Evolutionary conservation across 768 basidiomycete genomes (phyloP), one percentile per base, ranked within the genome.

Genomic region (Tricholoma terreum): DNA sequence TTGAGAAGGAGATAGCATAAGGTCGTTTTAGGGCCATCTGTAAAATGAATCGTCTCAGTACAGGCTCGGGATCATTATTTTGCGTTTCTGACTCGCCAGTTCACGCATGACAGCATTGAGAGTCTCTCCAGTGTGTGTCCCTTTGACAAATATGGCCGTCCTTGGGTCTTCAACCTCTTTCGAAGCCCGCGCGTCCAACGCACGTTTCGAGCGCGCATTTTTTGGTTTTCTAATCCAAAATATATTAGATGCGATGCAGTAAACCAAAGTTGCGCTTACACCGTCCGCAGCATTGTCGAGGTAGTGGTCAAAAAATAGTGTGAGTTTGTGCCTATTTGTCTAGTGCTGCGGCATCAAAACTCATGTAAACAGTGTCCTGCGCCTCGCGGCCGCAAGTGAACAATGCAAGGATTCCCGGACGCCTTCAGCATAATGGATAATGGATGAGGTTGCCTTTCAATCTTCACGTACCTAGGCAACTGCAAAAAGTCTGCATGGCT

Each of bases 21-120:
- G 97, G 96, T 56, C 90, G 88, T 72, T 98, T 98, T 59, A 98
- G 81, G 2, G 92, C 86, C 87, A 95, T 94, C 95, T 97, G 54
- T 15, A 52, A 56, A 1, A 58, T 17, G 10, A 36, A 52, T 34
- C 52, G n/a, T 50, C 15, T 27, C 6, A 19, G 38, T n/a, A 19
- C 30, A 30, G 15, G 2, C 8, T 21, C 17, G 17, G 8, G 12
- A 9, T 8, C 2, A 33, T n/a, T 12, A 30, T 17, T 10, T 50
- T 4, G 35, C 21, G 17, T 6, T 17, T 45, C 9, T 17, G 34
- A 76, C 90, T 60, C 57, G 96, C 94, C 58, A 99, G 71, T 67
- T 98, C 96, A 65, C 87, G 86, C 88, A 98, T 92, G 11, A 84
- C 94, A 48, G 73, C 73, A 63, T 86, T 86, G 17, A 97, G 80